phyloP scores from a whole-genome alignment of 805 yeast species.

The Starmerella bombi region DNA sequence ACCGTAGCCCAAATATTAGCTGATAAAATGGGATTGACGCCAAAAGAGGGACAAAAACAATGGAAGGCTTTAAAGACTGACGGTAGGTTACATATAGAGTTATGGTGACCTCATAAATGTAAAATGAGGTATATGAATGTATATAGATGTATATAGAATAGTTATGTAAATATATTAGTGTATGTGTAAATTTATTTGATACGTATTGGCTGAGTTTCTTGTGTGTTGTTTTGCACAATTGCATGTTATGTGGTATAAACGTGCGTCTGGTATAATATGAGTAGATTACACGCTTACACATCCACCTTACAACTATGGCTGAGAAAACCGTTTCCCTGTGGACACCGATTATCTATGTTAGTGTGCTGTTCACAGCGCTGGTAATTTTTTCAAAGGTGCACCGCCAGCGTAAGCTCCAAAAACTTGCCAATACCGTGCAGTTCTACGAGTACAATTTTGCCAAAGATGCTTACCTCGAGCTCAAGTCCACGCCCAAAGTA shows the following conservation, averaged over 20 bases:
- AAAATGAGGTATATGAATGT: not conserved
- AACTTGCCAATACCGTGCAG: conserved; percentile 50
- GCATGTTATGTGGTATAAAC: too few species aligned
- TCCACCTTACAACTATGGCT: conserved; percentile 9
- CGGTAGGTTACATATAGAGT: conserved; percentile 31
- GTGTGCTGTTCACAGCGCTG: conserved; percentile 51
- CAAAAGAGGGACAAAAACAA: conserved; percentile 8
- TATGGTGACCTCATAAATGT: conserved; percentile 44
- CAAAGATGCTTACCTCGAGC: conserved; percentile 46
- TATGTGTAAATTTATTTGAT: too few species aligned
- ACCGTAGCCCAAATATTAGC: conserved; percentile 13
- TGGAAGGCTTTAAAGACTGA: conserved; percentile 20
- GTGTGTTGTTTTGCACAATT: too few species aligned
- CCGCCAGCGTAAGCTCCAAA: conserved; percentile 41
- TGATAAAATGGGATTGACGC: conserved; percentile 2
- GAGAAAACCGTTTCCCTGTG: conserved; percentile 16
- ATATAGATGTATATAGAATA: not conserved
- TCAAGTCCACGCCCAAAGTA: conserved; percentile 44
- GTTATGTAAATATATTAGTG: too few species aligned
- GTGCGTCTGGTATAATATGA: too few species aligned
- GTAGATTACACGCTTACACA: not conserved
- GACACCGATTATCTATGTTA: conserved; percentile 46
- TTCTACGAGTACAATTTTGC: conserved; percentile 57
- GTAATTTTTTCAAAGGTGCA: conserved; percentile 56
- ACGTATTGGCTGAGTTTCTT: too few species aligned